A percentile compares a stretch with the other conserved stretches of the same genome.
Conservation (phyloP, 2,329 filamentous ascomycete genomes). For the Arthrobotrys entomopaga region DNA sequence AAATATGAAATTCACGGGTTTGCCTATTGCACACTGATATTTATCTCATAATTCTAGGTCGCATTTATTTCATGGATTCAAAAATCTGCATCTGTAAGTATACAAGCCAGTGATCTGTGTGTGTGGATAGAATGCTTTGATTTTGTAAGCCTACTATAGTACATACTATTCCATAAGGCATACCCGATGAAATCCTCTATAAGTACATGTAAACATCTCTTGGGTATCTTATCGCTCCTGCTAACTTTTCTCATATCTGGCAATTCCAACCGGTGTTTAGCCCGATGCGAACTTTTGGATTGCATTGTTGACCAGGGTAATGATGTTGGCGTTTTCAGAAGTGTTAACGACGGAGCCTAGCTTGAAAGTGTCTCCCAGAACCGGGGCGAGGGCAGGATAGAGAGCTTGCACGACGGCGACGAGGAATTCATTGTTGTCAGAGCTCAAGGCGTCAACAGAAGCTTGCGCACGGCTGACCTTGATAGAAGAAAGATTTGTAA, state of each 20-base stretch:
- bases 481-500: conserved; percentile 14
- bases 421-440: conserved; percentile 16
- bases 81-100: no score
- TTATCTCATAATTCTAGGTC: no score
- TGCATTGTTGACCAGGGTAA: conserved; percentile 28
- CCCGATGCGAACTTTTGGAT: conserved; percentile 31
- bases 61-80: no score
- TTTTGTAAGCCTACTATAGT: background rate
- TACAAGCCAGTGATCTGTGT: no score
- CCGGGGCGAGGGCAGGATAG: conserved; percentile 33
- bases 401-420: conserved; percentile 19
- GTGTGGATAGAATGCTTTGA: no score
- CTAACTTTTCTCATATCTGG: no score
- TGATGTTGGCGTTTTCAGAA: conserved; percentile 37
- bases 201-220: no score
- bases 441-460: conserved; percentile 22
- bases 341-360: conserved; percentile 34
- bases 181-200: background rate
- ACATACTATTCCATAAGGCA: background rate
- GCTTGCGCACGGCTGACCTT: conserved; percentile 11
- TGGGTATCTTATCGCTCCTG: no score
- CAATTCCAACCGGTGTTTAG: background rate
- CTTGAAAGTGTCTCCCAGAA: conserved; percentile 38
- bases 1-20: no score
- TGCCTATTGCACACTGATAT: no score